Percentiles rank a stretch among this genome's conserved stretches.
Conservation (phyloP, 2,329 filamentous ascomycete genomes). For the Fusarium haematococcum region DNA sequence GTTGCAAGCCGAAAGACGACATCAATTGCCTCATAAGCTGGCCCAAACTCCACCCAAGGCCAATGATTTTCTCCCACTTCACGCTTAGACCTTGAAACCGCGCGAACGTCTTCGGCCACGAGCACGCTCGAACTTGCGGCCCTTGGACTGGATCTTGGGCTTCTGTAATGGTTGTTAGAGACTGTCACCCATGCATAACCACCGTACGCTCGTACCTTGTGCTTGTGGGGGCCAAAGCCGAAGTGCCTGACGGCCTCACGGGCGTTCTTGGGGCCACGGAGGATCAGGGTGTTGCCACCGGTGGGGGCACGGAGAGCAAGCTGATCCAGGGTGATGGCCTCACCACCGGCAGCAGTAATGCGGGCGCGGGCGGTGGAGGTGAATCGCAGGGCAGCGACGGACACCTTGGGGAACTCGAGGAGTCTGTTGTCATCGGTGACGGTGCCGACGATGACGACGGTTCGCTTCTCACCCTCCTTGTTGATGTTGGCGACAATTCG, state of each 20-base stretch:
- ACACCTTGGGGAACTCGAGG: conserved; percentile 89
- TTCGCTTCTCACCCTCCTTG: conserved; percentile 80
- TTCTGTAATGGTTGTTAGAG: conserved; percentile 71
- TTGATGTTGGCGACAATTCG: conserved; percentile 81
- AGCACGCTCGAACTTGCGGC: conserved; percentile 98
- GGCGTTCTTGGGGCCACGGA: conserved; percentile 98
- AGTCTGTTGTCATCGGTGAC: conserved; percentile 98
- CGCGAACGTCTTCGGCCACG: conserved; percentile 98
- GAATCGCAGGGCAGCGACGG: conserved; percentile 94
- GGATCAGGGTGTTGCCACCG: conserved; percentile 95
- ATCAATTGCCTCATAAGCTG: conserved; percentile 45
- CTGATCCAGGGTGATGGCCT: conserved; percentile 96
- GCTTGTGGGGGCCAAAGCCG: conserved; percentile 95
- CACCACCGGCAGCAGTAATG: conserved; percentile 92
- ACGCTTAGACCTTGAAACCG: conserved; percentile 99
- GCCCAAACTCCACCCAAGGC: conserved; percentile 44
- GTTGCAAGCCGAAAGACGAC: conserved; percentile 48
- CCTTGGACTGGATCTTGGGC: conserved; percentile 97
- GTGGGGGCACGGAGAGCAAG: conserved; percentile 95
- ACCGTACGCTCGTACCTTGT: conserved; percentile 77
- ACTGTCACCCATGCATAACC: neutral
- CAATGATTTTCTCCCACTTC: conserved; percentile 40
- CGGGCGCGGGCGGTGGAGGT: conserved; percentile 95
- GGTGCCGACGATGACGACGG: conserved; percentile 92
- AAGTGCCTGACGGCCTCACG: conserved; percentile 99